Conservation (phyloP, 2,329 filamentous ascomycete genomes). For the Alternaria arbusti region DNA sequence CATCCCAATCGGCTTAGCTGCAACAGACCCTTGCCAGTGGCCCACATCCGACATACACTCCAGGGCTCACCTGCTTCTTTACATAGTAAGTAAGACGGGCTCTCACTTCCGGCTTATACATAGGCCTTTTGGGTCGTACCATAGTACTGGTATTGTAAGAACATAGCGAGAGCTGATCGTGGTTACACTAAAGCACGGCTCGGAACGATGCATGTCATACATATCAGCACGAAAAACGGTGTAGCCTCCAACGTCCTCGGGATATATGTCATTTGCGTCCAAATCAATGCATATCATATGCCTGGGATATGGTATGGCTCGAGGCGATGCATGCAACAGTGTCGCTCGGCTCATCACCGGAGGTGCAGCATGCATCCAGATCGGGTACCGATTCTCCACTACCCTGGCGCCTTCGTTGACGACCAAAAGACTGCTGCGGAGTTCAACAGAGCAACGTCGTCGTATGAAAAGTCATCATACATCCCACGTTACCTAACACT, state of each 20-base stretch:
- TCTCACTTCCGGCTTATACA: neutral
- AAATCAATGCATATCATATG: neutral
- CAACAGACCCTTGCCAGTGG: neutral
- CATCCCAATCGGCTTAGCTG: neutral
- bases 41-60: neutral
- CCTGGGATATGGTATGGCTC: neutral
- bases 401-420: neutral
- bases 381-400: neutral
- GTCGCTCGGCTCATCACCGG: neutral
- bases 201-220: constrained; percentile 2
- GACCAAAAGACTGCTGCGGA: neutral
- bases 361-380: neutral
- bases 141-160: neutral
- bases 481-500: neutral
- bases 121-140: neutral
- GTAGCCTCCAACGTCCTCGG: neutral
- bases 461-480: neutral
- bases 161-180: neutral
- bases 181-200: neutral
- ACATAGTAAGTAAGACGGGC: neutral
- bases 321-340: neutral
- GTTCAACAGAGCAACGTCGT: neutral
- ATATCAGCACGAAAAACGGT: neutral
- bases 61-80: neutral
- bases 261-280: neutral